phyloP scores from a whole-genome alignment of 164 flowering plant genomes.

The Aristolochia fimbriata region DNA sequence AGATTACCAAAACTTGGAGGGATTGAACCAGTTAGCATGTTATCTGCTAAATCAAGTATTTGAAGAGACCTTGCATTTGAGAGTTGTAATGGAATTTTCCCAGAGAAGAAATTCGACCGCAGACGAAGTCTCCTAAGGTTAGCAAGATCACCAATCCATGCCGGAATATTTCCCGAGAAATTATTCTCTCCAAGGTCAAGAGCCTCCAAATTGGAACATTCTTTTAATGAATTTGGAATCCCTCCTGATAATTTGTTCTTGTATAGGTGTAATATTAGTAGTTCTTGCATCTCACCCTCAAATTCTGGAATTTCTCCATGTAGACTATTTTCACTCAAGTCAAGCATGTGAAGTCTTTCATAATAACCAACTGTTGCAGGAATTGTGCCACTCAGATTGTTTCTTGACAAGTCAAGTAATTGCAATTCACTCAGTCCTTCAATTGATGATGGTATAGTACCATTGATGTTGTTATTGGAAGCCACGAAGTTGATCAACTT shows the following conservation, averaged over 20 bases:
- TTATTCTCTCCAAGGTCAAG: constrained; percentile 25
- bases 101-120: constrained; percentile 18
- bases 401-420: constrained; percentile 11
- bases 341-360: neutral
- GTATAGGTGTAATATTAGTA: constrained; percentile 6
- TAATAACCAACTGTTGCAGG: constrained; percentile 14
- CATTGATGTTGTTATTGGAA: constrained; percentile 15
- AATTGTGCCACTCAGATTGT: constrained; percentile 13
- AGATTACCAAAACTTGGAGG: constrained; percentile 22
- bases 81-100: constrained; percentile 15
- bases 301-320: constrained; percentile 26
- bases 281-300: neutral
- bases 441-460: constrained; percentile 18
- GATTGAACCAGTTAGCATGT: constrained; percentile 21
- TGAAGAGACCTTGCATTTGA: constrained; percentile 19
- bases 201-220: constrained; percentile 7
- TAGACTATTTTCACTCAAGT: constrained; percentile 19
- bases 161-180: constrained; percentile 21
- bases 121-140: constrained; percentile 7
- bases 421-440: neutral
- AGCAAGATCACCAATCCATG: constrained; percentile 15
- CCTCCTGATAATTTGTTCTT: constrained; percentile 16
- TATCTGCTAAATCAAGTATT: constrained; percentile 24
- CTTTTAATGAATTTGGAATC: constrained; percentile 15
- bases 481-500: no score